These are phyloP conservation scores for Cryptosporidium viatorum DNA, from an alignment of 169 alveolate genomes.

Conservation along the genomic window DNA sequence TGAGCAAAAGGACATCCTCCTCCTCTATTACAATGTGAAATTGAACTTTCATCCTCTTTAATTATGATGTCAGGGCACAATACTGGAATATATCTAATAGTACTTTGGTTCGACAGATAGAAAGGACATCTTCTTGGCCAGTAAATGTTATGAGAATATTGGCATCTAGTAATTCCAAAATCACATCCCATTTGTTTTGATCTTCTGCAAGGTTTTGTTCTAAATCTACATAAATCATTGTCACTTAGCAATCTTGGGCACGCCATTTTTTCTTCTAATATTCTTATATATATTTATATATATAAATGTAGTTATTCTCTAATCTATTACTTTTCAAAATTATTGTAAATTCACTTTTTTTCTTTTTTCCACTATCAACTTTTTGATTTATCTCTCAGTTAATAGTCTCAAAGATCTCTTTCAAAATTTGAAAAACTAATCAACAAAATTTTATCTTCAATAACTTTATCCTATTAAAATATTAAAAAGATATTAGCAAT, in stretches of 20 bases:
- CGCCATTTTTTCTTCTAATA: conserved; percentile 66
- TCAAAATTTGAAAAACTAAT: conserved; percentile 20
- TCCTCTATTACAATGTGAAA: conserved; percentile 87
- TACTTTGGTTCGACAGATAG: conserved; percentile 82
- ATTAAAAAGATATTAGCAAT: conserved; percentile 1
- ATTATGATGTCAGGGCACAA: conserved; percentile 84
- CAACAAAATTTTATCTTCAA: conserved; percentile 8
- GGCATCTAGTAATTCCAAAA: conserved; percentile 85
- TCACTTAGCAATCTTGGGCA: conserved; percentile 84
- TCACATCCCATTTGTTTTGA: conserved; percentile 82
- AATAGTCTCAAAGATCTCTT: background rate
- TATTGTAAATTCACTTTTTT: background rate
- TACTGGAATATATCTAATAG: conserved; percentile 86
- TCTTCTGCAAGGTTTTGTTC: conserved; percentile 87
- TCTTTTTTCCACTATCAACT: background rate
- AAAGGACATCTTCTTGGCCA: conserved; percentile 90
- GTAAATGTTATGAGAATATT: conserved; percentile 85
- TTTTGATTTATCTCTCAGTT: background rate
- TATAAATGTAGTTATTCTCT: background rate
- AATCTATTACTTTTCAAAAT: background rate
- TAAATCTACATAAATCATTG: conserved; percentile 85
- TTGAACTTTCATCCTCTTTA: conserved; percentile 83
- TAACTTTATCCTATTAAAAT: background rate
- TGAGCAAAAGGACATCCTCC: conserved; percentile 92
- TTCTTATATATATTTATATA: background rate